These are phyloP conservation scores for Paramecium pentaurelia DNA, from an alignment of 73 alveolate genomes.

Conservation along the genomic window DNA sequence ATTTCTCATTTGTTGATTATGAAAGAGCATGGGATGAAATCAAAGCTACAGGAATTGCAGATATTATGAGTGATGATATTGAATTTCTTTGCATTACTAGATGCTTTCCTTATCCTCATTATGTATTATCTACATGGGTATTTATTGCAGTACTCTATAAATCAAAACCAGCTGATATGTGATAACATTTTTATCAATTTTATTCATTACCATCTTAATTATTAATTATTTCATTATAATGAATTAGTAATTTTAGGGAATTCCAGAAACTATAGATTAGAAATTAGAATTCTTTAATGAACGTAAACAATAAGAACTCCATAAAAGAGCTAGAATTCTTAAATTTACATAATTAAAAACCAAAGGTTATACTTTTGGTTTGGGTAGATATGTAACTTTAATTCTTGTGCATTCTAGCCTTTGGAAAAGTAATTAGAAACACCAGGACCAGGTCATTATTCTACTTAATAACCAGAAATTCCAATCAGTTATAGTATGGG, in stretches of 20 bases:
- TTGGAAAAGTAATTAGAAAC: background rate
- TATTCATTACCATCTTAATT: background rate
- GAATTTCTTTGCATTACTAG: conserved; percentile 84
- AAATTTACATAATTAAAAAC: background rate
- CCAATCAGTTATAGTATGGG: conserved; percentile 4
- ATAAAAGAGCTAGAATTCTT: background rate
- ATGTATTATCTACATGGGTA: conserved; percentile 93
- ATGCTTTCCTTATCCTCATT: conserved; percentile 88
- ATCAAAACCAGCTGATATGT: background rate
- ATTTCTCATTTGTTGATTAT: conserved; percentile 76
- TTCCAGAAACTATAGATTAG: background rate
- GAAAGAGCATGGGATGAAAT: conserved; percentile 94
- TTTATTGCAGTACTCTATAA: conserved; percentile 69
- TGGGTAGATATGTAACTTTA: background rate
- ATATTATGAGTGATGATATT: conserved; percentile 84
- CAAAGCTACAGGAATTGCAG: conserved; percentile 90
- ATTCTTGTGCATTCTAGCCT: background rate
- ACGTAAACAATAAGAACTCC: background rate
- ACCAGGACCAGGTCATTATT: conserved; percentile 31
- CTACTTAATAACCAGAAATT: background rate
- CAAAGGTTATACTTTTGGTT: conserved; percentile 30
- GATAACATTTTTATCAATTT: background rate
- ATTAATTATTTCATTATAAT: background rate
- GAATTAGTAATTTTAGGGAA: background rate
- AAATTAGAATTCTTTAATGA: background rate